Evolutionary conservation across 2,329 filamentous ascomycete species (phyloP), one percentile per base, ranked within the genome.

Genomic region (Ciborinia camelliae): DNA sequence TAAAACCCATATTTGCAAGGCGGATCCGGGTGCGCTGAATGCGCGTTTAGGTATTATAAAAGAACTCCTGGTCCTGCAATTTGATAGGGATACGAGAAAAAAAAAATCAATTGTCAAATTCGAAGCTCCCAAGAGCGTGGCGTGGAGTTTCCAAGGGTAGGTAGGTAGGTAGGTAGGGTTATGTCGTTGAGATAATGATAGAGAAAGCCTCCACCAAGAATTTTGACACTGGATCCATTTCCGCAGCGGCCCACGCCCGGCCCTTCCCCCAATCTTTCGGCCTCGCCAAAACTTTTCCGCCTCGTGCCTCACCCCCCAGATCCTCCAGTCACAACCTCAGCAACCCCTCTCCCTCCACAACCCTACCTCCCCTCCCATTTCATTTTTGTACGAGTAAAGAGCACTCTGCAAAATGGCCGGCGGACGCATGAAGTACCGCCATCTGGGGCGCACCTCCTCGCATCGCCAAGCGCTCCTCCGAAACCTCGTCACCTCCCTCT

Each of bases 401-500:
- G 6, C 18, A 20, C 7, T n/a, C 23, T 30, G n/a, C 68, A 78
- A 68, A 69, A 97, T 97, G 93, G 92, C 92, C 70, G 92, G 92
- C 74, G 92, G 91, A 71, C 83, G 86, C 70, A 85, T 91, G 77
- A 96, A 92, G 81, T 97, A 94, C 81, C 89, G 95, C 72, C 91
- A 96, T 78, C 82, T 99, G 68, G 88, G 88, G 79, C 92, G 95
- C 72, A 84, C 86, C 71, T 97, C 92, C 60, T 82, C 94, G 63
- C 95, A 97, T 77, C 87, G 95, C 76, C 87, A 94, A 81, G 94
- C 95, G 62, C 86, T 99, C 72, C 88, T 99, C 71, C 92, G 95
- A 75, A 97, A 98, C 79, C 84, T 99, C 67, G 93, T 98, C 76
- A 97, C 94, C 71, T 95, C 94, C 63, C 90, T 99, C 71, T 90